Base-by-base conservation (phyloP, 2,329 filamentous ascomycete genomes). In the Aspergillus texensis region DNA sequence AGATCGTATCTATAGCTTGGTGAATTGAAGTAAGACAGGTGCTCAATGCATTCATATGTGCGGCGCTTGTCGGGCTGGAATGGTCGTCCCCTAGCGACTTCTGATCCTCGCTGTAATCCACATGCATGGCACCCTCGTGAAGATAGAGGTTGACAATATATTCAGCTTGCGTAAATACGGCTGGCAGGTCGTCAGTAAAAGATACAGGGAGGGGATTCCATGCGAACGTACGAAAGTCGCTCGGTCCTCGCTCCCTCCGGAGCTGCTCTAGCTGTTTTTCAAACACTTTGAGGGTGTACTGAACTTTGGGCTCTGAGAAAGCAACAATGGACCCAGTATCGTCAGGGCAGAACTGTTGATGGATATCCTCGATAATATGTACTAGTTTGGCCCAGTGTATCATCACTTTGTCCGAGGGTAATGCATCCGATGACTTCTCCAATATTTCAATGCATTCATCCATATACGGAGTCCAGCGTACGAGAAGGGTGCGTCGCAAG, bases 41-140 rank as follows among this genome's bases (percentile, higher is more conserved):
- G 0, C 87, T 88, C 9, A 93, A 79, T 9, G 90, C 87, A 69
- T 86, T 86, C 63, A 91, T 86, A 58, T 92, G 88, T 0, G 87
- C 85, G 0, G 85, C 79, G 2, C 85, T 86, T 6, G 79, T 74
- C 21, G 78, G 71, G n/a, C 74, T 71, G 41, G 68, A 65, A 58
- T 74, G 67, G 4, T 67, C 67, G 50, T 73, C 60, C 62, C 73
- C 64, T 30, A 62, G 24, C 5, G 65, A 45, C 9, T 66, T 68
- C 4, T 62, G 54, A 16, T 66, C 84, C 9, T 87, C 83, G 2
- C 83, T 81, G 65, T 86, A 84, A 58, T 91, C 88, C 10, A 86
- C 82, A 67, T 92, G 88, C 66, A 94, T 85, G 3, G 86, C 88
- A 60, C 91, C 86, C 75, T 94, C 91, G 74, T 94, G 89, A 80